Evolutionary conservation across 306 rosid species (phyloP).

Genomic region (Clitoria ternatea): DNA sequence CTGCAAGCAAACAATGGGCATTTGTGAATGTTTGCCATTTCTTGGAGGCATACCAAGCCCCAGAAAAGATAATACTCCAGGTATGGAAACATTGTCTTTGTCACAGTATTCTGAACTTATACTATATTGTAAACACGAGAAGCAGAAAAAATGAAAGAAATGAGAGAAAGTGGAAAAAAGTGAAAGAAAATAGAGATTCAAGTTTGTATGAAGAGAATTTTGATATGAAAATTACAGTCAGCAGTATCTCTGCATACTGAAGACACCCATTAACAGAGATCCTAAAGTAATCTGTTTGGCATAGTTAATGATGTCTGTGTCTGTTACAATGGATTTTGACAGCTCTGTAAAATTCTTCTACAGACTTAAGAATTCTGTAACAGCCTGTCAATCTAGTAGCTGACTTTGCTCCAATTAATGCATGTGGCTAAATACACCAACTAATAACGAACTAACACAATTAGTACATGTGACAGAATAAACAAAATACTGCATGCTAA

Average conservation of each 20-base stretch:
- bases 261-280: neutral
- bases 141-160: neutral
- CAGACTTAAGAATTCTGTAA: neutral
- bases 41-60: constrained; percentile 98
- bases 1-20: constrained; percentile 99
- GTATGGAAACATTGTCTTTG: constrained; percentile 34
- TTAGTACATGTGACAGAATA: neutral
- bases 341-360: neutral
- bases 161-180: neutral
- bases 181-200: neutral
- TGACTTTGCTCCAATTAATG: neutral
- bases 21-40: constrained; percentile 99
- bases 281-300: neutral
- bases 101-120: neutral
- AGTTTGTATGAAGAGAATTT: neutral
- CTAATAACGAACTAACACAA: neutral
- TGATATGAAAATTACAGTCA: neutral
- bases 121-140: neutral
- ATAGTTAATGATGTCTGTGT: neutral
- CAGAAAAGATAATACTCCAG: constrained; percentile 98
- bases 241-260: neutral
- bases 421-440: neutral
- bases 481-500: neutral
- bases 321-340: neutral
- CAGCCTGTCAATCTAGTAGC: neutral